phyloP scores from a whole-genome alignment of 768 basidiomycete genomes.

The Trametes maxima region DNA sequence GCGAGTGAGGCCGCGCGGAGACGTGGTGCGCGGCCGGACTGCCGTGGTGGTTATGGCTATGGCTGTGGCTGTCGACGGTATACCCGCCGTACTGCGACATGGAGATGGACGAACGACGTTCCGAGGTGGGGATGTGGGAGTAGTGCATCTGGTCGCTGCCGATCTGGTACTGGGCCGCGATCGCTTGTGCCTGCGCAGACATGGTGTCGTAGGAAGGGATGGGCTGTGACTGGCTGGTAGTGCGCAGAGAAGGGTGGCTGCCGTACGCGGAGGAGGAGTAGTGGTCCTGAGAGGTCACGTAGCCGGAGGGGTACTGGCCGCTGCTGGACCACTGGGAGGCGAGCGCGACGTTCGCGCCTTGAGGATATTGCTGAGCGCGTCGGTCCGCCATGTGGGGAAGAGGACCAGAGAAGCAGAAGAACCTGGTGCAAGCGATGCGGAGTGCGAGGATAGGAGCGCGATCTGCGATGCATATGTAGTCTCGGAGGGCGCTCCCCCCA shows the following conservation, averaged over 20 bases:
- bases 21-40: slow-evolving; percentile 6
- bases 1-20: slow-evolving; percentile 16
- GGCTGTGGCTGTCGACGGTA: slow-evolving; percentile 6
- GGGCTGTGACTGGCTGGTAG: slow-evolving; percentile 13
- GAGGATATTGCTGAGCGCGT: slow-evolving; percentile 24
- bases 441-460: slow-evolving; percentile 23
- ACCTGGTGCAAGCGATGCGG: slow-evolving; percentile 8
- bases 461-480: slow-evolving; percentile 26
- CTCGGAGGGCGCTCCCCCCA: slow-evolving; percentile 17
- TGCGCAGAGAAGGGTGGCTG: slow-evolving; percentile 20
- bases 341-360: slow-evolving; percentile 21
- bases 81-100: slow-evolving; percentile 23
- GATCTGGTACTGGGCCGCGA: slow-evolving; percentile 22
- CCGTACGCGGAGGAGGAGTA: slow-evolving; percentile 21
- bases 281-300: slow-evolving; percentile 20
- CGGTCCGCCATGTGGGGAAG: slow-evolving; percentile 26
- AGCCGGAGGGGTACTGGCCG: slow-evolving; percentile 21
- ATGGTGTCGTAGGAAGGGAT: slow-evolving; percentile 21
- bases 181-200: slow-evolving; percentile 23
- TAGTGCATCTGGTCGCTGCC: slow-evolving; percentile 20
- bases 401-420: slow-evolving; percentile 3
- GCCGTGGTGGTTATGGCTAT: slow-evolving; percentile 5
- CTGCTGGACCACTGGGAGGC: slow-evolving; percentile 20
- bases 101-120: slow-evolving; percentile 24
- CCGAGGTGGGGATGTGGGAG: slow-evolving; percentile 23